Evolutionary conservation across 345 rosid genomes (phyloP).

Genomic region (Hypericum perforatum): DNA sequence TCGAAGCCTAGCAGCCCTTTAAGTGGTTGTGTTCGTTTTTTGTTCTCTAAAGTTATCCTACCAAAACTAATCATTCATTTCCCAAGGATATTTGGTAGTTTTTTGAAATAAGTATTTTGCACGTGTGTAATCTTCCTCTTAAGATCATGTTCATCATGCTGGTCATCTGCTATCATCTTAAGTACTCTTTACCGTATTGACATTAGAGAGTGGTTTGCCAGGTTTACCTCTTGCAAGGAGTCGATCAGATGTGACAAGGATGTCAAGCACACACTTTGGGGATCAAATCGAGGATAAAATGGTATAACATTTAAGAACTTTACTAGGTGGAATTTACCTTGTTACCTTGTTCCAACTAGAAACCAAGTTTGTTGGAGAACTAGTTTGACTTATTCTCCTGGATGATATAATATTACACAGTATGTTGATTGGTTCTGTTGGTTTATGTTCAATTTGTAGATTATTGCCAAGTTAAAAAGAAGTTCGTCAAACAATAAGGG

Average conservation of each 20-base stretch:
- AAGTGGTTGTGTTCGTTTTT: too few species aligned
- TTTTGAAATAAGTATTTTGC: too few species aligned
- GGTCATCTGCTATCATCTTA: too few species aligned
- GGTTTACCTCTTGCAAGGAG: conserved; percentile 59
- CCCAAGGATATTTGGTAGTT: too few species aligned
- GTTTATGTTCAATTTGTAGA: conserved; percentile 26
- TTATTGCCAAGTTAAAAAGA: conserved; percentile 46
- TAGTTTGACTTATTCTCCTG: conserved; percentile 10
- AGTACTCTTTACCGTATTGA: neutral
- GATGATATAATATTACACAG: neutral
- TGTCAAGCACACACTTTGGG: conserved; percentile 24
- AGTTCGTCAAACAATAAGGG: conserved; percentile 46
- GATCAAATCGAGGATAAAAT: conserved; percentile 51
- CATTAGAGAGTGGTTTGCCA: conserved; percentile 2
- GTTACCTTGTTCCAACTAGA: conserved; percentile 8
- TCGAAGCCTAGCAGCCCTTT: too few species aligned
- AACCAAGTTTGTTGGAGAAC: conserved; percentile 14
- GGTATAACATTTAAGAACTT: conserved; percentile 30
- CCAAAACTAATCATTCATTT: too few species aligned
- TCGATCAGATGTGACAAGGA: conserved; percentile 56
- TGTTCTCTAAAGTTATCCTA: too few species aligned
- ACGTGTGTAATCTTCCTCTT: too few species aligned
- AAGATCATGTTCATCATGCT: too few species aligned
- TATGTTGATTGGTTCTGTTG: neutral
- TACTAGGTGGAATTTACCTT: conserved; percentile 6